Conservation (phyloP, 352 stramenopile species). For the Globisporangium recalcitrans region DNA sequence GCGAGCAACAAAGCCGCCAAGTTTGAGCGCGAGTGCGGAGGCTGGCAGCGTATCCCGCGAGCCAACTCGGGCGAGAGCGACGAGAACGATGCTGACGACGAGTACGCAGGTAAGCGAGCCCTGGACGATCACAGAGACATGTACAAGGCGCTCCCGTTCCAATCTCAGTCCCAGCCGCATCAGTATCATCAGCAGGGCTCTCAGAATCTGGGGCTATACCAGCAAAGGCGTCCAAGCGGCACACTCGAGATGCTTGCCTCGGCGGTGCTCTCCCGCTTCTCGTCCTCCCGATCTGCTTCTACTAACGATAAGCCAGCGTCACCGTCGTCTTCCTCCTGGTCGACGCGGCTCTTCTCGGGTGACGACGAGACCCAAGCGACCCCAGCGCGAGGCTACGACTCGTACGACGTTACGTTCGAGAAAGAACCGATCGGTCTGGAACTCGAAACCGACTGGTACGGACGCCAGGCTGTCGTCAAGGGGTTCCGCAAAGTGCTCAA, state of each 20-base stretch:
- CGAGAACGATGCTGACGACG: conserved; percentile 4
- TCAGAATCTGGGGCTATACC: neutral
- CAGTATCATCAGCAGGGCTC: neutral
- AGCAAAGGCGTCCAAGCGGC: neutral
- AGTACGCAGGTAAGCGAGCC: neutral
- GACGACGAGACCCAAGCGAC: conserved; percentile 9
- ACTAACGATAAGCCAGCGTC: neutral
- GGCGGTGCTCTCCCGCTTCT: conserved; percentile 3
- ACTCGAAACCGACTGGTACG: conserved; percentile 75
- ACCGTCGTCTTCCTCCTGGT: conserved; percentile 4
- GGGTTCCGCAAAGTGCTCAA: conserved; percentile 50
- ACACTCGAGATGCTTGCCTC: conserved; percentile 10
- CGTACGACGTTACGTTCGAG: conserved; percentile 65
- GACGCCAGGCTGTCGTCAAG: conserved; percentile 65
- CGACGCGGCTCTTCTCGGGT: conserved; percentile 8
- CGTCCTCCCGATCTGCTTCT: conserved; percentile 1
- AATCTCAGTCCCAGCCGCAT: neutral
- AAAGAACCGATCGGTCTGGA: conserved; percentile 56
- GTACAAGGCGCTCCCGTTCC: conserved; percentile 9
- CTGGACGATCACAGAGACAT: conserved; percentile 2
- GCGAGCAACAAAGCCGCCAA: conserved; percentile 4
- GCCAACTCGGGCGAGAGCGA: conserved; percentile 1
- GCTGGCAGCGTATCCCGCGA: conserved; percentile 5
- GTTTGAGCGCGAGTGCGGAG: neutral
- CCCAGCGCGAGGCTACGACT: conserved; percentile 46